Base-by-base conservation (phyloP, 1,284 basidiomycete species). In the Malassezia vespertilionis region DNA sequence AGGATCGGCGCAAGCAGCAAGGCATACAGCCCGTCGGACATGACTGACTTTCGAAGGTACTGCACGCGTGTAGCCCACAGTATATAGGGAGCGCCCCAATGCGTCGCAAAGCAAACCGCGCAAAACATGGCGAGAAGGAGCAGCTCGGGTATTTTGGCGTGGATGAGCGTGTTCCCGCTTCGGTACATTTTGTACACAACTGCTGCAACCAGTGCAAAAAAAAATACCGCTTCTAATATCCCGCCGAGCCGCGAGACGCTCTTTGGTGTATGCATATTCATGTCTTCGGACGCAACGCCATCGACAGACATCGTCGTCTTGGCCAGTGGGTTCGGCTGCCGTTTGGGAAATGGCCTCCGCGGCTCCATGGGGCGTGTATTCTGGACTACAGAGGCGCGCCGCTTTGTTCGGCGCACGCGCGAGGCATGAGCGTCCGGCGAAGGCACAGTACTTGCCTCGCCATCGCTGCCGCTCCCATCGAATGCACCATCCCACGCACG, bases 41-140 rank as follows among this genome's bases (percentile, higher is more conserved):
- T n/a, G 17, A 45, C 48, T 1, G 42, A 28, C 12, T 38, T 37
- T 14, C 48, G 48, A 23, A 51, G 30, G 32, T 32, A 45, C 12
- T 24, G 15, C n/a, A 40, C 37, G n/a, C 34, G 48, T 9, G 48
- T 51, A 14, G 43, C 42, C 42, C 42, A 44, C 9, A 51, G 30
- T 8, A 37, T 45, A 26, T 38, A 45, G 21, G 48, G 18, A 2
- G 18, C 22, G 10, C 21, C 22, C 22, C 30, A 12, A 18, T 51
- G 43, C 27, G 24, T 20, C 6, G 24, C 7, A n/a, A 44, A 45
- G 37, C 48, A 51, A 15, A 39, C 20, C 5, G 45, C 20, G 3
- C 33, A 17, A 11, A 45, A 24, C n/a, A 23, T 14, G 9, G 28
- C 32, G 0, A 51, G 22, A 2, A 36, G 10, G 14, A 28, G 10